Base-by-base conservation (phyloP, 2,329 filamentous ascomycete species). In the Xylariomycetidae sp. region DNA sequence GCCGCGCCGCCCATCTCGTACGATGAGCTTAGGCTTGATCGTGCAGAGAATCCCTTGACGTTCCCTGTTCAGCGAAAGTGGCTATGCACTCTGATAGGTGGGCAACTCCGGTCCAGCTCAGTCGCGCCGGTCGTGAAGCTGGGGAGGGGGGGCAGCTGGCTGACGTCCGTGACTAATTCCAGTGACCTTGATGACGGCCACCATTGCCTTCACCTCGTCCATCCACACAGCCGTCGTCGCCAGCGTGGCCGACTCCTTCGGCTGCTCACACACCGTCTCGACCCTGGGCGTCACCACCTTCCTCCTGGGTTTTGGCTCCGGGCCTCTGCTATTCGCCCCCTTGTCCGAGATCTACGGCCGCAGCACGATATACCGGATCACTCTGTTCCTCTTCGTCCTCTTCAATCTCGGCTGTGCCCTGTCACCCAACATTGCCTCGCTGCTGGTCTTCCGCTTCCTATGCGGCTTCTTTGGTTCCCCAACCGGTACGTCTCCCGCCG, bases 321-420 rank as follows among this genome's bases (percentile, higher is more conserved):
- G 25, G 18, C 25, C 32, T 4, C 25, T 34, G 4, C 13, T 34
- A 3, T n/a, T 22, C 6, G 32, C 25, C 12, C 32, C 32, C n/a
- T 17, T 34, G 13, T 28, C 25, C 8, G 32, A 34, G 25, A 7
- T 29, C 12, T 18, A 24, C 25, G 32, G 32, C 18, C 32, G 32
- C n/a, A 16, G 17, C 18, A 6, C 24, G 7, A 13, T 34, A 25
- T 34, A 34, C 25, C 15, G 23, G 10, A 8, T 17, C 5, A 15
- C 18, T n/a, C 28, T 29, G 14, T n/a, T 29, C 6, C 5, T 28
- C 10, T 23, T 22, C 15, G 5, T 29, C 3, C n/a, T 6, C 19
- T 34, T 27, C 20, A 34, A 19, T 4, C 23, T 29, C 13, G 19
- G 25, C 5, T 34, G 32, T 14, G 32, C 32, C 5, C 13, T 29